Evolutionary conservation across 1,139 yeast genomes (phyloP).

Genomic region (Pichia sp.): DNA sequence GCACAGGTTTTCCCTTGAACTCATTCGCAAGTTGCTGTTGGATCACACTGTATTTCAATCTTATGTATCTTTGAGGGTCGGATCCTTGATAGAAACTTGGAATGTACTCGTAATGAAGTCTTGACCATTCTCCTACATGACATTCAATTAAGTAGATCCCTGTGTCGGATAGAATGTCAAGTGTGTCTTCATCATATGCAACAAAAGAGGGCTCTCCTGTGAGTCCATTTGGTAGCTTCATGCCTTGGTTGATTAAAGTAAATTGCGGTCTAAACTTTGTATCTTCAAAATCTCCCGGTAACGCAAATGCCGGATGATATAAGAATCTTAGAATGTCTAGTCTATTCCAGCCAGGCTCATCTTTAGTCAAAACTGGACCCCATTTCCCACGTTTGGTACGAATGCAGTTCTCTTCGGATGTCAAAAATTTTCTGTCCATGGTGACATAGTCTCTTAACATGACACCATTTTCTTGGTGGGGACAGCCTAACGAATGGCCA

Average conservation of each 20-base stretch:
- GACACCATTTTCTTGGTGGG: constrained; percentile 85
- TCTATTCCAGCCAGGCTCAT: constrained; percentile 84
- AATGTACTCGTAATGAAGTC: constrained; percentile 55
- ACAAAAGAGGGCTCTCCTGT: constrained; percentile 22
- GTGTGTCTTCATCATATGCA: constrained; percentile 42
- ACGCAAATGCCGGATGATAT: constrained; percentile 72
- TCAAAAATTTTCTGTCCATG: constrained; percentile 76
- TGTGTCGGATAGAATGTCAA: constrained; percentile 46
- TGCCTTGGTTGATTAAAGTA: constrained; percentile 26
- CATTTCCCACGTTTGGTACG: constrained; percentile 47
- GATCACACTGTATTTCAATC: constrained; percentile 46
- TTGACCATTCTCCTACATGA: constrained; percentile 58
- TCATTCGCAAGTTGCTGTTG: constrained; percentile 41
- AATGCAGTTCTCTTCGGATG: constrained; percentile 58
- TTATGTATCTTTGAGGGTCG: constrained; percentile 53
- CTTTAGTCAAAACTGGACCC: constrained; percentile 51
- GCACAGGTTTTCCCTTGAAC: constrained; percentile 40
- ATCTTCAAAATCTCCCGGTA: constrained; percentile 56
- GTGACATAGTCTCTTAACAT: constrained; percentile 84
- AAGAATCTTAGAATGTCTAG: constrained; percentile 73
- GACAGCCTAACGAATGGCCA: constrained; percentile 87
- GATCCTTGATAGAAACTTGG: constrained; percentile 53
- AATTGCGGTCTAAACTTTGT: constrained; percentile 24
- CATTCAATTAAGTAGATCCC: constrained; percentile 76
- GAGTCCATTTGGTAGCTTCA: constrained; percentile 23